Base-by-base conservation (phyloP, 352 stramenopile genomes). In the Phytophthora idaei region DNA sequence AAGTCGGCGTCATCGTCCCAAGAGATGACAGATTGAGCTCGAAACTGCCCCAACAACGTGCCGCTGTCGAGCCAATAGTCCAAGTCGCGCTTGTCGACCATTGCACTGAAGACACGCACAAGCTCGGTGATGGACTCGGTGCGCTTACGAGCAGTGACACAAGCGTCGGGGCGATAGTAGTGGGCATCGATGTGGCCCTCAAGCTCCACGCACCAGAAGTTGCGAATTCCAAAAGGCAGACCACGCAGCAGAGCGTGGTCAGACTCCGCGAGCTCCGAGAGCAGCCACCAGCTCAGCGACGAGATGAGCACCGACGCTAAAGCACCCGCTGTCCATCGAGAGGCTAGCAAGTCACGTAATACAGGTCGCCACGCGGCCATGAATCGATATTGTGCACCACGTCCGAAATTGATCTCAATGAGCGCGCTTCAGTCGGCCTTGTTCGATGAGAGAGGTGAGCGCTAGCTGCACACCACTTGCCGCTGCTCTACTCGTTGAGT, bases 61-160 rank as follows among this genome's bases (percentile, higher is more conserved):
- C 78, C 83, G 55, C 79, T 85, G 65, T 91, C 83, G 50, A 91
- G 41, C 83, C 83, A 91, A 64, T 89, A 91, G 66, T 83, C 77
- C 11, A 90, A 58, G 34, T 85, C 66, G 7, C 70, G 61, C 27
- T 59, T 74, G 46, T 81, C 69, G 1, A 87, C 64, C 55, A 85
- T 57, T 12, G 44, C 57, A 49, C 67, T 76, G 56, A 85, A 76
- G 31, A 77, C 69, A 5, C 73, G 66, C n/a, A 89, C 60, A 37
- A 85, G 69, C 9, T 69, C 48, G 12, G 67, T 73, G 44, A 89
- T 78, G 67, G 60, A 64, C 50, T 80, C 55, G 2, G 72, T 71
- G 53, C 80, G 80, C 29, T 84, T 62, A 4, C 48, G 58, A 25
- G 65, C 65, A 11, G 80, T 76, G 28, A 85, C 72, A 25, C 80